Base-by-base conservation (phyloP, 2,329 filamentous ascomycete genomes). In the Ceratocystis papillata region DNA sequence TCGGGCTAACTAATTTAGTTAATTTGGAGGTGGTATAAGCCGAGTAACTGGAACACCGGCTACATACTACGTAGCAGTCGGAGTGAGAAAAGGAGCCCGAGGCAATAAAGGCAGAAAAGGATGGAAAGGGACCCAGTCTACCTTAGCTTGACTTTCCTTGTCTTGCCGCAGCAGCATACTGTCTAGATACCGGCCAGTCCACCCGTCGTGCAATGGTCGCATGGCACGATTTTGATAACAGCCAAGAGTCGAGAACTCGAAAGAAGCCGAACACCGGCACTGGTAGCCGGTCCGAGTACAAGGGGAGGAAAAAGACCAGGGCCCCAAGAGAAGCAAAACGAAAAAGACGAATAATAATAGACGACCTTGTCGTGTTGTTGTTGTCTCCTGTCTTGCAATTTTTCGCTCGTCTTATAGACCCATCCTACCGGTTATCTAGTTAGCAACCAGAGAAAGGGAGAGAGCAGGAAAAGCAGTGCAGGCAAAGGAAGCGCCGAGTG, bases 181-280 rank as follows among this genome's bases (percentile, higher is more conserved):
- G 53, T 33, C 25, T 57, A 3, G 28, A 53, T 57, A 57, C 33
- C 53, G 53, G 25, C 53, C 17, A 57, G 25, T 33, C 53, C 22
- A 37, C 33, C 33, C 8, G 8, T 17, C 28, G 53, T 57, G 53
- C 53, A 57, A 7, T 33, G 53, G 25, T 57, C 53, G 28, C 53
- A 57, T 57, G 53, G 53, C 25, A 57, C 53, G 25, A 57, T 57
- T 57, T 57, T 57, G 17, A 57, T 4, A 57, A 33, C 53, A 57
- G 50, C 50, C 20, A 30, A 57, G 50, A 57, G n/a, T 50, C 46
- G 15, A 57, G 53, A 33, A 12, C 33, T 37, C 7, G 17, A 22
- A 33, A 33, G 28, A 33, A 28, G 25, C 37, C 25, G 48, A 57
- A 57, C 53, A 33, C 53, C 22, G 28, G 28, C 53, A 57, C 25